phyloP scores from a whole-genome alignment of 2,329 filamentous ascomycete species.

The Helminthosporium solani region DNA sequence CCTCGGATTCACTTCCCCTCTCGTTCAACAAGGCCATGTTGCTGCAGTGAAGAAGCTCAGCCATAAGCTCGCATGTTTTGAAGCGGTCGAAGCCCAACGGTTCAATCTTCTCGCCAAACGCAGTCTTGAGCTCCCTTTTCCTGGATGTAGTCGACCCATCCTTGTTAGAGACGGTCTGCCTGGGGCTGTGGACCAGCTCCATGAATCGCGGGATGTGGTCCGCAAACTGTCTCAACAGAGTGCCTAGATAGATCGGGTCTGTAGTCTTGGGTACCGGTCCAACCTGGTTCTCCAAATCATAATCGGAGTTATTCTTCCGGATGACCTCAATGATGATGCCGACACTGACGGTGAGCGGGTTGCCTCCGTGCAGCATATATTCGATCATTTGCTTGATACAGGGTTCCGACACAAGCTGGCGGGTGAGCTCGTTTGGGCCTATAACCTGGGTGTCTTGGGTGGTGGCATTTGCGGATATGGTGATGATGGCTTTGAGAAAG shows the following conservation, averaged over 20 bases:
- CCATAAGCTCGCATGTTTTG: slow-evolving; percentile 99
- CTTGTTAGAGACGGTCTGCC: slow-evolving; percentile 57
- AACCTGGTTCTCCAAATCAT: slow-evolving; percentile 86
- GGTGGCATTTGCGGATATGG: slow-evolving; percentile 95
- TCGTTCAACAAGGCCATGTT: slow-evolving; percentile 98
- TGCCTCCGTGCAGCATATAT: slow-evolving; percentile 91
- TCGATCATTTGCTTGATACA: slow-evolving; percentile 83
- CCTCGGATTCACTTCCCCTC: slow-evolving; percentile 81
- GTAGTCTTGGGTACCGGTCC: slow-evolving; percentile 79
- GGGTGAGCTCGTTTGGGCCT: slow-evolving; percentile 92
- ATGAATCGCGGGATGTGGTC: slow-evolving; percentile 93
- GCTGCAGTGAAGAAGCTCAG: slow-evolving; percentile 93
- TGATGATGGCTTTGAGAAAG: slow-evolving; percentile 98
- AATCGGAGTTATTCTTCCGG: slow-evolving; percentile 98
- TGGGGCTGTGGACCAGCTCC: slow-evolving; percentile 77
- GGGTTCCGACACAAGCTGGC: slow-evolving; percentile 83
- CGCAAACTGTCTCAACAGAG: slow-evolving; percentile 83
- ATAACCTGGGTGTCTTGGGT: slow-evolving; percentile 99
- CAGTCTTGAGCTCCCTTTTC: slow-evolving; percentile 75
- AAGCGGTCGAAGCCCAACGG: slow-evolving; percentile 96
- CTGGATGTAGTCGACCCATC: slow-evolving; percentile 63
- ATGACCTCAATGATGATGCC: slow-evolving; percentile 98
- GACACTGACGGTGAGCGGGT: slow-evolving; percentile 91
- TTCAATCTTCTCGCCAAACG: slow-evolving; percentile 88
- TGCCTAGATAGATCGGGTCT: slow-evolving; percentile 95